A percentile compares a stretch with the other conserved stretches of the same genome.
phyloP scores from a whole-genome alignment of 108 stramenopile genomes.

The Halocafeteria seosinensis region DNA sequence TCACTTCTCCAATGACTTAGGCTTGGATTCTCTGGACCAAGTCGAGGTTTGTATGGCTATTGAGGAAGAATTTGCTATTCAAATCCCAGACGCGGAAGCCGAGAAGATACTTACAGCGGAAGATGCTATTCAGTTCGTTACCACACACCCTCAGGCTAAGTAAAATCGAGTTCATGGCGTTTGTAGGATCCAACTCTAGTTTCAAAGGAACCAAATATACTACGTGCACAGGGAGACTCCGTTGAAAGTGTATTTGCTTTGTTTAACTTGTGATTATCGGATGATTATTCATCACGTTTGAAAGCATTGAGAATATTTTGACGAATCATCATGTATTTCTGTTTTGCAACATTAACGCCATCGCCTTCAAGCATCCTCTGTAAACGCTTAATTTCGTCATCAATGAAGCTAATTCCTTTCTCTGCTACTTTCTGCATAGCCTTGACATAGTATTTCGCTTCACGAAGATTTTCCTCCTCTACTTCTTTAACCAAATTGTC shows the following conservation, averaged over 20 bases:
- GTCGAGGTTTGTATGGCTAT: constrained; percentile 98
- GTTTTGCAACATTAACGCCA: neutral
- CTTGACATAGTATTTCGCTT: too few relatives aligned
- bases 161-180: too few relatives aligned
- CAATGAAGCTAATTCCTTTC: neutral
- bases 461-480: too few relatives aligned
- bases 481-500: too few relatives aligned
- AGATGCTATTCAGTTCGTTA: constrained; percentile 86
- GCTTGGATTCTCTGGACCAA: constrained; percentile 88
- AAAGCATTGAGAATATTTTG: neutral
- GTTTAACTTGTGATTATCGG: too few relatives aligned
- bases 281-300: too few relatives aligned
- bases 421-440: neutral
- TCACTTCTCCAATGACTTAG: constrained; percentile 79
- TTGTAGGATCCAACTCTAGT: too few relatives aligned
- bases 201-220: too few relatives aligned
- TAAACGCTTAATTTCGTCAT: neutral
- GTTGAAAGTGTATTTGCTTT: too few relatives aligned
- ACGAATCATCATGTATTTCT: neutral
- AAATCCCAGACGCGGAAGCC: constrained; percentile 98
- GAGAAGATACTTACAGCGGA: constrained; percentile 78
- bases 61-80: constrained; percentile 98
- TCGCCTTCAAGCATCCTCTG: neutral
- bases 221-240: too few relatives aligned
- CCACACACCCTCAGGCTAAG: constrained; percentile 30